A percentile compares a stretch with the other conserved stretches of the same genome.
Conservation (phyloP, 352 stramenopile species). For the Phytophthora syringae region DNA sequence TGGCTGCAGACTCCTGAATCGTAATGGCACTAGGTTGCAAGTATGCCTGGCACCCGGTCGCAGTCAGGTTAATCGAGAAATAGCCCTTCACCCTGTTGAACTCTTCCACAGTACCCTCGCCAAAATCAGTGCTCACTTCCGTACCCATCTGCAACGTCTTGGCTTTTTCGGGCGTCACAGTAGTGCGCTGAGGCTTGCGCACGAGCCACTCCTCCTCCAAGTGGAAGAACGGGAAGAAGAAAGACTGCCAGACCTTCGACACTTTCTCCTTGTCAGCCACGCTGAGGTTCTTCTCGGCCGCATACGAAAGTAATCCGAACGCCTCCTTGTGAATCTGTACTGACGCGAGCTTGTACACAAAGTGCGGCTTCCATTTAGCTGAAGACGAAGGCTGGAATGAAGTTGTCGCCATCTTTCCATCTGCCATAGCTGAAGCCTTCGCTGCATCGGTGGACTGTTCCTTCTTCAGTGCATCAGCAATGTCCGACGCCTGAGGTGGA, state of each 20-base stretch:
- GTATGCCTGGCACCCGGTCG: conserved; percentile 65
- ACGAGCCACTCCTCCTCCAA: conserved; percentile 85
- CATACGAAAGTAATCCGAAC: conserved; percentile 80
- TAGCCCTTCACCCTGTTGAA: conserved; percentile 70
- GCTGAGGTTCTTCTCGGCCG: conserved; percentile 83
- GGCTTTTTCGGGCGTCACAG: conserved; percentile 66
- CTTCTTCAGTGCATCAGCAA: conserved; percentile 70
- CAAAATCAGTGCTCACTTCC: conserved; percentile 83
- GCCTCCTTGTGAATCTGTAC: conserved; percentile 88
- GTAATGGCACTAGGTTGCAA: conserved; percentile 79
- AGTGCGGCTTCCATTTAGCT: conserved; percentile 69
- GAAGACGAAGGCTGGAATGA: conserved; percentile 10
- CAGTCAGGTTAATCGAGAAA: conserved; percentile 71
- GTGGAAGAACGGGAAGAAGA: conserved; percentile 89
- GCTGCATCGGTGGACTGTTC: conserved; percentile 38
- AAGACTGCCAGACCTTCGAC: conserved; percentile 81
- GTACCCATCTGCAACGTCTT: conserved; percentile 71
- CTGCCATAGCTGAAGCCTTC: conserved; percentile 12
- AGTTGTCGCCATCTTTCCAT: conserved; percentile 2
- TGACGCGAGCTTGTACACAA: conserved; percentile 73
- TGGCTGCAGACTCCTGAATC: conserved; percentile 78
- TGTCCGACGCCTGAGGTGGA: conserved; percentile 58
- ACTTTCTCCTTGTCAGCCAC: conserved; percentile 87
- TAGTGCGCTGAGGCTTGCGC: conserved; percentile 75
- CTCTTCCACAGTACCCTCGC: conserved; percentile 81